Evolutionary conservation across 768 basidiomycete species (phyloP), one percentile per base, ranked within the genome.

Genomic region (Tulasnella sp.): DNA sequence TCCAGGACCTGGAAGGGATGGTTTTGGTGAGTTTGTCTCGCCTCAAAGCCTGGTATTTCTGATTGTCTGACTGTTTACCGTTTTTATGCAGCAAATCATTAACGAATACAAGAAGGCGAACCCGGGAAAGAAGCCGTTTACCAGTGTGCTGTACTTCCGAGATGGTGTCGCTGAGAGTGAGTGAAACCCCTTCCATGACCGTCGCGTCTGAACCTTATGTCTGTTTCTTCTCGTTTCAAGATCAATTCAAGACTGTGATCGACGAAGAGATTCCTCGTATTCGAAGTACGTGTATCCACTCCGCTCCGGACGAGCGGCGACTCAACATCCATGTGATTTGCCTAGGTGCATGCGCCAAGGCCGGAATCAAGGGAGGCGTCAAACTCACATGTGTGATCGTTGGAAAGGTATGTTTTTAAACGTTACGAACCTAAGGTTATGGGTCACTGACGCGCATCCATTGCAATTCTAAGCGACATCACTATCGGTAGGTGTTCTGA

Each of bases 361-460:
- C 92, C 0, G 86, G 86, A 9, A 91, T 94, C 1, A 27, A 38
- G 39, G 89, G 90, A 0, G 21, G 44, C 14, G 82, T 83, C 19
- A 90, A 89, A 76, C 92, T 95, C 42, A 95, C 94, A 0, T 86
- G 95, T 34, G 89, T 95, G 76, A 87, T 95, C 39, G 94, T 96
- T 14, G 94, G 93, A 18, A 96, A 95, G 78, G 78, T 79, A 40
- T 0, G 78, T 74, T 42, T 31, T 42, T 16, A 24, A 24, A 5
- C 73, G 24, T 40, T 74, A 27, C 31, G 3, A 21, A 36, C 42
- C 21, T 8, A 46, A 40, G 8, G 31, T 18, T 21, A 21, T 14
- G 7, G 8, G 3, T 39, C 31, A 39, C 42, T 24, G 36, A 72
- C 19, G 19, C 1, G 1, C 27, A 40, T 8, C 19, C 27, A 18